Percentiles rank a stretch among this genome's conserved stretches.
Evolutionary conservation across 169 alveolate genomes (phyloP).

Genomic region (Eimeria necatrix): DNA sequence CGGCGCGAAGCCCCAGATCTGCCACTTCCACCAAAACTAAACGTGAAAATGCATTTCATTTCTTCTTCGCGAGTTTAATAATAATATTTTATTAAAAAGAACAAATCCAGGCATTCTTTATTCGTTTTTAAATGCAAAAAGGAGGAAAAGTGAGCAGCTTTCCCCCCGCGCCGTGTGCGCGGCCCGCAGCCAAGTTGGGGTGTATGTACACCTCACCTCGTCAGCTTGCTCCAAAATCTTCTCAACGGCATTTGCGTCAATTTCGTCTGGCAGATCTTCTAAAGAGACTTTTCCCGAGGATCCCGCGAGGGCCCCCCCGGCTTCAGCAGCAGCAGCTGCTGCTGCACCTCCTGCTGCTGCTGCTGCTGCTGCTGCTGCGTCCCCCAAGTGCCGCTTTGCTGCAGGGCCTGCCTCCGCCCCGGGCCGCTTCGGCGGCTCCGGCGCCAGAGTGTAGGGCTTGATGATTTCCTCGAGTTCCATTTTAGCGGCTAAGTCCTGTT

Average conservation of each 20-base stretch:
- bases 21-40: too few species aligned
- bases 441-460: conserved; percentile 11
- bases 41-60: neutral
- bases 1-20: too few species aligned
- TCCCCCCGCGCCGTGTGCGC: neutral
- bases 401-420: neutral
- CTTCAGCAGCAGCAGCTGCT: neutral
- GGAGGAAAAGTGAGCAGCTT: too few species aligned
- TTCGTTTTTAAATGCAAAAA: too few species aligned
- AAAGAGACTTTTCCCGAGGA: neutral
- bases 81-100: too few species aligned
- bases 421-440: neutral
- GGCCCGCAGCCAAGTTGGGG: neutral
- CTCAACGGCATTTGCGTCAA: conserved; percentile 57
- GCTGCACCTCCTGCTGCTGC: neutral
- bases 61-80: too few species aligned
- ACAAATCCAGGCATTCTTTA: too few species aligned
- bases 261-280: conserved; percentile 60
- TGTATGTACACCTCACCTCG: conserved; percentile 11
- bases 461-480: conserved; percentile 37
- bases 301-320: neutral
- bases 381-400: conserved; percentile 4
- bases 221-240: conserved; percentile 71
- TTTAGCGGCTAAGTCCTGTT: neutral
- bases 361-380: neutral